Evolutionary conservation across 495 filamentous ascomycete species (phyloP).

Genomic region (Podospora australis): DNA sequence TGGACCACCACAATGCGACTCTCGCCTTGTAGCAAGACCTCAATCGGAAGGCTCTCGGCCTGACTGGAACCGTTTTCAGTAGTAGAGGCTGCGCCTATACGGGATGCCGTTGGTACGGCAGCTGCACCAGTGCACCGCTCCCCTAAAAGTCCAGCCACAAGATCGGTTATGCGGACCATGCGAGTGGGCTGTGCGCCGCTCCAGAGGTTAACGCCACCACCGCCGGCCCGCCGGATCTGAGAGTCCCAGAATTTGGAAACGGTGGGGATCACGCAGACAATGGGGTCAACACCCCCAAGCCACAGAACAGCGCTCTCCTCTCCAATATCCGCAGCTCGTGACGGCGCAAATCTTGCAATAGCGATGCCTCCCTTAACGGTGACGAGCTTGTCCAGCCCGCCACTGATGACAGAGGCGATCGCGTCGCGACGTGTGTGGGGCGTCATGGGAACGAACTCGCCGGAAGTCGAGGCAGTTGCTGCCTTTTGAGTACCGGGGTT

Average conservation of each 20-base stretch:
- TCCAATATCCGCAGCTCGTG: slow-evolving; percentile 40
- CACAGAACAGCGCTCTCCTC: slow-evolving; percentile 66
- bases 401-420: slow-evolving; percentile 21
- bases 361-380: slow-evolving; percentile 56
- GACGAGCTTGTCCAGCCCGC: slow-evolving; percentile 32
- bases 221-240: slow-evolving; percentile 50
- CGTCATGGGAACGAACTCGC: slow-evolving; percentile 72
- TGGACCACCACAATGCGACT: slow-evolving; percentile 56
- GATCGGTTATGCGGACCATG: slow-evolving; percentile 42
- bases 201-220: slow-evolving; percentile 56
- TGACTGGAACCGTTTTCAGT: slow-evolving; percentile 15
- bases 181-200: slow-evolving; percentile 40
- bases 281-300: slow-evolving; percentile 53
- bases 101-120: slow-evolving; percentile 41
- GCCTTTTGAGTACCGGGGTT: slow-evolving; percentile 43
- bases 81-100: slow-evolving; percentile 23
- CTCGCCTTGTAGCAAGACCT: slow-evolving; percentile 60
- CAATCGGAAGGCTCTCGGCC: slow-evolving; percentile 39
- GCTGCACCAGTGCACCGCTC: slow-evolving; percentile 56
- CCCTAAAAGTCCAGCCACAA: slow-evolving; percentile 54
- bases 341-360: slow-evolving; percentile 39
- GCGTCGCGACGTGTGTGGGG: slow-evolving; percentile 65
- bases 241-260: slow-evolving; percentile 61
- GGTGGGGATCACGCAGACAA: slow-evolving; percentile 56
- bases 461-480: slow-evolving; percentile 20